Evolutionary conservation across 2,329 filamentous ascomycete genomes (phyloP).

Genomic region (Aaosphaeria pasadenensis): DNA sequence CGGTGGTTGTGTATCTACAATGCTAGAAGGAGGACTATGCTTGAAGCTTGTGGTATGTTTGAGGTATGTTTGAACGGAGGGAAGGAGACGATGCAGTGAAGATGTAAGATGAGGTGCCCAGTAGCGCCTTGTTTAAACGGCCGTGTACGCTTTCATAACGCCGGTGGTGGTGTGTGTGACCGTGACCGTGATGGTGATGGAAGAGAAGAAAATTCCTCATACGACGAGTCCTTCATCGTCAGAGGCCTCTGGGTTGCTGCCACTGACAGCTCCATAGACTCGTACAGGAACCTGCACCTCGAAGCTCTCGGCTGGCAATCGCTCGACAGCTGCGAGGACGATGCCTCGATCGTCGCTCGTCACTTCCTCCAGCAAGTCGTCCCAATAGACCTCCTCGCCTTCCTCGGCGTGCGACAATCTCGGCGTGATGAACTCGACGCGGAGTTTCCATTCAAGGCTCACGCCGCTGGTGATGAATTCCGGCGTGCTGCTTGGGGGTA

Average conservation of each 20-base stretch:
- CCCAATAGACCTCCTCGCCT: constrained; percentile 23
- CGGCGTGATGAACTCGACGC: constrained; percentile 89
- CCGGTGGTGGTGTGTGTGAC: too few relatives aligned
- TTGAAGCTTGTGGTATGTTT: too few relatives aligned
- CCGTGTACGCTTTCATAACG: too few relatives aligned
- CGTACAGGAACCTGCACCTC: constrained; percentile 81
- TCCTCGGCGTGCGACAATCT: constrained; percentile 41
- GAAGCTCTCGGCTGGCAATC: constrained; percentile 81
- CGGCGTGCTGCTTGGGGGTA: constrained; percentile 80
- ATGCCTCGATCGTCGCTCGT: constrained; percentile 75
- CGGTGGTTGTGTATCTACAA: too few relatives aligned
- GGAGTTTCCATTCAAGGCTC: constrained; percentile 80
- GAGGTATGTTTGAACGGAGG: too few relatives aligned
- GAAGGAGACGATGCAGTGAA: too few relatives aligned
- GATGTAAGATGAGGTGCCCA: too few relatives aligned
- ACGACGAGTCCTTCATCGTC: constrained; percentile 33
- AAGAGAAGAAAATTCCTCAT: constrained; percentile 9
- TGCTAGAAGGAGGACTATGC: too few relatives aligned
- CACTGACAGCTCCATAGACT: constrained; percentile 64
- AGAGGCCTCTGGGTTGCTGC: constrained; percentile 28
- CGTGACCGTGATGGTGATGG: too few relatives aligned
- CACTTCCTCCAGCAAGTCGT: constrained; percentile 70
- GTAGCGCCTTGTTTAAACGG: too few relatives aligned
- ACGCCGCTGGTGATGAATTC: constrained; percentile 91
- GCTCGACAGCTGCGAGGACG: constrained; percentile 74